Base-by-base conservation (phyloP, 2,329 filamentous ascomycete genomes). In the Fusarium sp. region DNA sequence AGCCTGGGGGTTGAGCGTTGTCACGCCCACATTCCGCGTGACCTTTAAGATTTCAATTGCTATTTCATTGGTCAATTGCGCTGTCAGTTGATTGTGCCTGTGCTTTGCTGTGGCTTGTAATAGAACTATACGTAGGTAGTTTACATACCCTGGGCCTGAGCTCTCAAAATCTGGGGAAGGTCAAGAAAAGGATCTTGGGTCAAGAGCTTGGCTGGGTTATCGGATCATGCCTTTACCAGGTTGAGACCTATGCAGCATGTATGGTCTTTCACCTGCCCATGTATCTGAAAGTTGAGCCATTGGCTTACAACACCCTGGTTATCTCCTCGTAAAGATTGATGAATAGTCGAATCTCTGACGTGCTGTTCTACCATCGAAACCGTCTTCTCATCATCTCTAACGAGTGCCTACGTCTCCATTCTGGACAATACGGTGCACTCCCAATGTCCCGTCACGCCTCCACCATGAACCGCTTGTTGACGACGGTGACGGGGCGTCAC, bases 401-500 rank as follows among this genome's bases (percentile, higher is more conserved):
- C 54, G 30, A 22, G 30, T 39, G 41, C 30, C 28, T 57, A 24
- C 42, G 39, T 69, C 38, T 42, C 62, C 41, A 45, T n/a, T 47
- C 28, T 39, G 15, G 38, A 47, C 30, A 55, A 61, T 45, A 61
- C 55, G 51, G 51, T 28, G 5, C 28, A 32, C 39, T 57, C 60
- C 30, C 34, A 38, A 38, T 66, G 44, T n/a, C 54, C 70, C 62
- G 60, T 24, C 44, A 39, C 41, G 24, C 45, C 44, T 61, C 62
- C 47, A 50, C 54, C 47, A 41, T 38, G 36, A 62, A 45, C 42
- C 56, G 44, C 57, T 62, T 67, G 48, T 71, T 41, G 45, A 74
- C 56, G 54, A 74, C 48, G n/a, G 56, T 68, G 28, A 74, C 55
- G 44, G 51, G 34, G 56, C 62, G 47, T 72, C 61, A 55, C 55